phyloP scores from a whole-genome alignment of 495 filamentous ascomycete genomes.

The Pyrenopolyporus hunteri region DNA sequence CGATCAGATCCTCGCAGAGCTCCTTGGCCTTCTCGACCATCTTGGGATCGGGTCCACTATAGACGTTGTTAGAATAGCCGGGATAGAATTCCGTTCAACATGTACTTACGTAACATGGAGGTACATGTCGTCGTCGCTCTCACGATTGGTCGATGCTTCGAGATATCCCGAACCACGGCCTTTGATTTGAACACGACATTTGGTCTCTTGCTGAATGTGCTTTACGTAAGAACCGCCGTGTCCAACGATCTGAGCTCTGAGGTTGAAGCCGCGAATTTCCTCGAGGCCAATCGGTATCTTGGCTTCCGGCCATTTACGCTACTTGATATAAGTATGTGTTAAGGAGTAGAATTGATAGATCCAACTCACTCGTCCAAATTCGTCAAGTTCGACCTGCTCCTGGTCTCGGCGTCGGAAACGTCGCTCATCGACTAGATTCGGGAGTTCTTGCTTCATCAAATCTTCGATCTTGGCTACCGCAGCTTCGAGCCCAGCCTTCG shows the following conservation, averaged over 20 bases:
- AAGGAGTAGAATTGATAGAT: background rate
- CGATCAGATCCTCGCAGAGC: constrained; percentile 84
- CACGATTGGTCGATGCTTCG: constrained; percentile 77
- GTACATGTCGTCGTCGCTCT: constrained; percentile 96
- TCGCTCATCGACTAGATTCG: constrained; percentile 93
- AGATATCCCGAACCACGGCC: constrained; percentile 95
- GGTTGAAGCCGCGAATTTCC: constrained; percentile 92
- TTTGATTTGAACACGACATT: constrained; percentile 96
- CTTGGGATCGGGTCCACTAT: constrained; percentile 81
- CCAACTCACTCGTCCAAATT: constrained; percentile 81
- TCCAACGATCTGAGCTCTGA: constrained; percentile 93
- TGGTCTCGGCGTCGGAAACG: constrained; percentile 89
- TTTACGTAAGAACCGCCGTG: constrained; percentile 94
- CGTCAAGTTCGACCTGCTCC: constrained; percentile 90
- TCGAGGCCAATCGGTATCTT: constrained; percentile 89
- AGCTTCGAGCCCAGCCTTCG: constrained; percentile 87
- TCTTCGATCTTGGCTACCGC: constrained; percentile 87
- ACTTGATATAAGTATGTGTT: constrained; percentile 41
- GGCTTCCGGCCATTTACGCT: constrained; percentile 99
- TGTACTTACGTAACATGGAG: constrained; percentile 86
- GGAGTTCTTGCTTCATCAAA: constrained; percentile 94
- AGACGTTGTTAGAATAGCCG: constrained; percentile 40
- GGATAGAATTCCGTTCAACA: background rate
- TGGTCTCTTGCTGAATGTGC: constrained; percentile 92
- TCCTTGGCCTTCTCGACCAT: constrained; percentile 88